These are phyloP conservation scores for Cutaneotrichosporon cutaneum DNA, from an alignment of 1,284 basidiomycete species.

Conservation along the genomic window DNA sequence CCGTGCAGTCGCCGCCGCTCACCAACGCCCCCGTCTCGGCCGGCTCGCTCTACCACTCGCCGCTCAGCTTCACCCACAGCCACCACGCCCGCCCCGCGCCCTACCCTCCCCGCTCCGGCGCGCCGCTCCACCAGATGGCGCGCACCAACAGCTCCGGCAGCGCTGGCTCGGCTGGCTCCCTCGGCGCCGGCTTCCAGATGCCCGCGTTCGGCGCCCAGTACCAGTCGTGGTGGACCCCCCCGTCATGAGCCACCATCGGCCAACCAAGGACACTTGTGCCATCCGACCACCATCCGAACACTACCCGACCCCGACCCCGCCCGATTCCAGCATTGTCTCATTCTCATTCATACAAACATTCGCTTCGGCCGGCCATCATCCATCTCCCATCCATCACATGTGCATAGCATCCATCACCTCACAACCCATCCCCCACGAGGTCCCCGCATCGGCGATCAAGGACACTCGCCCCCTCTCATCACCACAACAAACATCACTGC, in stretches of 20 bases:
- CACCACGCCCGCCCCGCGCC: constrained; percentile 8
- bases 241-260: background rate
- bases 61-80: background rate
- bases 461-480: constrained; percentile 1
- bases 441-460: background rate
- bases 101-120: background rate
- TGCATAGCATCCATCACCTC: constrained; percentile 4
- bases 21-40: constrained; percentile 5
- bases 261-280: background rate
- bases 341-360: background rate
- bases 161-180: background rate
- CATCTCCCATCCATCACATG: constrained; percentile 5
- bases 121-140: background rate
- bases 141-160: background rate
- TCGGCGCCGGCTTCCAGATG: background rate
- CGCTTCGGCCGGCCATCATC: constrained; percentile 2
- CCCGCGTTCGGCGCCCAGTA: background rate
- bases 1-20: constrained; percentile 5
- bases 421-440: background rate
- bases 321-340: background rate
- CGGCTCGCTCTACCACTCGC: constrained; percentile 4
- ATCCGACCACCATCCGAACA: background rate
- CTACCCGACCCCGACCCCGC: background rate
- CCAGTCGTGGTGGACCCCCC: no score
- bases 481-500: background rate